Base-by-base conservation (phyloP, 495 filamentous ascomycete genomes). In the Trichoderma parareesei region DNA sequence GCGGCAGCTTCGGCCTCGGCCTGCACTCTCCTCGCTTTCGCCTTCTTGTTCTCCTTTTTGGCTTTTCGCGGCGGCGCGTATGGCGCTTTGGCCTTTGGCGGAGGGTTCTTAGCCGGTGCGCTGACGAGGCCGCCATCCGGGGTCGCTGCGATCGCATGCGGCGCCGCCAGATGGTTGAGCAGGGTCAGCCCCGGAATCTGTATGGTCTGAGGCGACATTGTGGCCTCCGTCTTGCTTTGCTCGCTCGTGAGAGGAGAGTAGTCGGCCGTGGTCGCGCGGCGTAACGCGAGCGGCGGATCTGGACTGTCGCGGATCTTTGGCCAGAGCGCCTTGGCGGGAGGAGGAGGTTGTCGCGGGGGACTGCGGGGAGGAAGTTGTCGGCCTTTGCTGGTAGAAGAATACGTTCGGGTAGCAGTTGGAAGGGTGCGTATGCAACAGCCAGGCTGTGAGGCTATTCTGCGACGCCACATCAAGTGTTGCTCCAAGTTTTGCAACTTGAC, bases 141-240 rank as follows among this genome's bases (percentile, higher is more conserved):
- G 8, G 53, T 35, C 18, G 53, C 27, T 27, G 53, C 53, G 10
- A 57, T 57, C 9, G 53, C 53, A 57, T 57, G 53, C 11, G 53
- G 53, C 11, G 53, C 6, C 11, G 53, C 6, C 53, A 57, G 33
- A 16, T 57, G 37, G 53, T 57, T 57, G 13, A 57, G 20, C 33
- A 57, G 53, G 27, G 53, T 57, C 33, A 57, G 53, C 53, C 53
- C 53, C 4, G 53, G 53, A 7, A 57, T 57, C 16, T 57, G 53
- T 1, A 57, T 33, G 33, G 27, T 37, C 11, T 33, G 33, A 57
- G 53, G 27, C 53, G 8, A 14, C 53, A 57, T 57, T 35, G 13
- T 57, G 7, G 5, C 44, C 13, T 48, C 16, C 44, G 1, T 1
- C 44, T 14, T 18, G n/a, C 44, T 44, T 64, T 49, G 33, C 63